Percentiles rank a stretch among this genome's conserved stretches.
Conservation (phyloP, 1,284 basidiomycete genomes). For the Cryptococcus maquisensis region DNA sequence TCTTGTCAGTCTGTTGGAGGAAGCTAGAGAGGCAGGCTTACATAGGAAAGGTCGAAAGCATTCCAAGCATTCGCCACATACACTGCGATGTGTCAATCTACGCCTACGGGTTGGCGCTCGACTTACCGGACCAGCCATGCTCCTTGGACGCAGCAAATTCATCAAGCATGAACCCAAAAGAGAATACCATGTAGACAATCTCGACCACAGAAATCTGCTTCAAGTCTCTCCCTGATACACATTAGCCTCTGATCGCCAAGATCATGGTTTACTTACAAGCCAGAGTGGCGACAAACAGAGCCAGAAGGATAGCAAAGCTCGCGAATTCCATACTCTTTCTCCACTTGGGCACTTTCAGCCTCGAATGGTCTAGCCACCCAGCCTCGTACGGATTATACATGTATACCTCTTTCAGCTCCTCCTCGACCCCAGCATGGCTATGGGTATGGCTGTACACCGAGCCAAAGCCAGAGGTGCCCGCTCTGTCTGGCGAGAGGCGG, state of each 20-base stretch:
- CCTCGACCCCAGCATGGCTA: slow-evolving; percentile 4
- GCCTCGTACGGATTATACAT: slow-evolving; percentile 67
- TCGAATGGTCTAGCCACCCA: slow-evolving; percentile 72
- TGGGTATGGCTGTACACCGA: slow-evolving; percentile 1
- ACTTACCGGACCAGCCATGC: slow-evolving; percentile 78
- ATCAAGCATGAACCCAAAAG: slow-evolving; percentile 69
- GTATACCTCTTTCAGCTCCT: slow-evolving; percentile 47
- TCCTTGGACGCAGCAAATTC: slow-evolving; percentile 54
- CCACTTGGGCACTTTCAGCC: slow-evolving; percentile 76
- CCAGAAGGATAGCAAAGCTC: slow-evolving; percentile 62
- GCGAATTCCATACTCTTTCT: slow-evolving; percentile 71
- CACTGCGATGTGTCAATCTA: slow-evolving; percentile 51
- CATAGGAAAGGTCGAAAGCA: slow-evolving; percentile 74
- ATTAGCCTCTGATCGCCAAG: background rate
- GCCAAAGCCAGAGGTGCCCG: background rate
- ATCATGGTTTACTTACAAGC: slow-evolving; percentile 56
- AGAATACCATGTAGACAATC: slow-evolving; percentile 66
- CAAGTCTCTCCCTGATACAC: slow-evolving; percentile 5
- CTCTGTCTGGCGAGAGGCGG: slow-evolving; percentile 4
- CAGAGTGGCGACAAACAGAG: slow-evolving; percentile 58
- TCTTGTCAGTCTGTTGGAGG: slow-evolving; percentile 1
- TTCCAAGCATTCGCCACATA: slow-evolving; percentile 82
- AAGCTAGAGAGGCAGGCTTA: slow-evolving; percentile 3
- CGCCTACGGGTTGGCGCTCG: background rate
- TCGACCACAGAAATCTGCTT: slow-evolving; percentile 52